Conservation (phyloP, 352 stramenopile genomes). For the Globisporangium heterothallicum region DNA sequence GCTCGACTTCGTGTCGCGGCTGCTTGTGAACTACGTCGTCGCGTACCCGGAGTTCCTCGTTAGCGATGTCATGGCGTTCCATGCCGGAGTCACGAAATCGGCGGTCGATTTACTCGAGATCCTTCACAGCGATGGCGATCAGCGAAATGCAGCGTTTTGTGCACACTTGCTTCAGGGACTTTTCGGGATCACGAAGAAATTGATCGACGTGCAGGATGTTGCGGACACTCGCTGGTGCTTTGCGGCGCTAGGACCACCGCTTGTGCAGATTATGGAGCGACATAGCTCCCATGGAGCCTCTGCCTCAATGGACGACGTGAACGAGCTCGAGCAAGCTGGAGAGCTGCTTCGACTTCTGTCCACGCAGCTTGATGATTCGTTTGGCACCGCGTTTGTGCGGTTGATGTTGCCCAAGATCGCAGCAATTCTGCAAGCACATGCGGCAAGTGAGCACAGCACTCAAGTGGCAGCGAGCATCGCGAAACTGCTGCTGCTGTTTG, state of each 20-base stretch:
- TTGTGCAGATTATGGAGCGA: constrained; percentile 25
- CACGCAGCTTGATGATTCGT: constrained; percentile 38
- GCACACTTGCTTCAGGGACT: constrained; percentile 33
- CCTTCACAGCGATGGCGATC: constrained; percentile 9
- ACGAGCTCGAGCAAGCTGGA: constrained; percentile 39
- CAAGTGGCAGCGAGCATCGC: constrained; percentile 18
- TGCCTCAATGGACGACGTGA: constrained; percentile 10
- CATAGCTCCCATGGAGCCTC: constrained; percentile 6
- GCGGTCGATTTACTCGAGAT: constrained; percentile 18
- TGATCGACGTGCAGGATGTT: constrained; percentile 35
- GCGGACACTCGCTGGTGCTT: constrained; percentile 41
- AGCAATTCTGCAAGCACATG: constrained; percentile 25
- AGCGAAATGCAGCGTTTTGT: constrained; percentile 17
- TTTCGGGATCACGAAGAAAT: constrained; percentile 28
- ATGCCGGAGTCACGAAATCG: constrained; percentile 25
- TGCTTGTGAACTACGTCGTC: constrained; percentile 30
- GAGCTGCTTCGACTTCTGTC: constrained; percentile 40
- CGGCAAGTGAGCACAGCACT: constrained; percentile 9
- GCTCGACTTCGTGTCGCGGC: constrained; percentile 33
- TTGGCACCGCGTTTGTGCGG: constrained; percentile 44
- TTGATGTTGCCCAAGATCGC: constrained; percentile 56
- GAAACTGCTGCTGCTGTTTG: constrained; percentile 42
- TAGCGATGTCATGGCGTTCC: constrained; percentile 26
- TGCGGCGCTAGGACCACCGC: constrained; percentile 25
- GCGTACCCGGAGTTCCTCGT: constrained; percentile 26